Percentiles rank a stretch among this genome's conserved stretches.
Evolutionary conservation across 1,284 basidiomycete species (phyloP).

Genomic region (Ustilago sp.): DNA sequence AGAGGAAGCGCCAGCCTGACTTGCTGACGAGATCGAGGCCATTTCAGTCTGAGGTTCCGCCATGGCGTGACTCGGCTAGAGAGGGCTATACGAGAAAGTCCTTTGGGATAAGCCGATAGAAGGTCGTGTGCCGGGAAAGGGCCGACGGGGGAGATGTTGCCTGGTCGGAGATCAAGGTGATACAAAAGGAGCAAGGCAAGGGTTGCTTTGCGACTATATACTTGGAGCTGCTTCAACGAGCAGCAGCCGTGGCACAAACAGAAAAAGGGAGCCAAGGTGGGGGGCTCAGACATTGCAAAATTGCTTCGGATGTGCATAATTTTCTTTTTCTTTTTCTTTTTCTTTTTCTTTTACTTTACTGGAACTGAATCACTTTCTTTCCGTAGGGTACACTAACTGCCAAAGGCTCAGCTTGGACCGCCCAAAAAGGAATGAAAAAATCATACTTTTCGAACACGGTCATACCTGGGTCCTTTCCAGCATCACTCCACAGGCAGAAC

Average conservation of each 20-base stretch:
- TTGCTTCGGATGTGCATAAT: constrained; percentile 10
- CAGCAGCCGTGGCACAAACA: neutral
- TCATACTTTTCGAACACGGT: neutral
- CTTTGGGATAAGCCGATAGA: constrained; percentile 8
- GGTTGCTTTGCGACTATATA: constrained; percentile 3
- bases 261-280: neutral
- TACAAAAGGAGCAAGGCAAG: neutral
- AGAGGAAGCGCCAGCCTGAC: constrained; percentile 13
- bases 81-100: neutral
- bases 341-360: neutral
- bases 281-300: neutral
- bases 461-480: neutral
- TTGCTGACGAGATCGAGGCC: constrained; percentile 17
- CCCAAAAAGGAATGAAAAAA: neutral
- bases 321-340: neutral
- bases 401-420: neutral
- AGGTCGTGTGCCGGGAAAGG: neutral
- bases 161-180: neutral
- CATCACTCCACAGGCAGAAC: neutral
- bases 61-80: constrained; percentile 11
- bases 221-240: neutral
- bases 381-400: neutral
- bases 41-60: constrained; percentile 24
- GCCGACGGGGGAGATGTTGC: constrained; percentile 1
- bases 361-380: neutral